Evolutionary conservation across 306 rosid species (phyloP).

Genomic region (Canavalia gladiata): DNA sequence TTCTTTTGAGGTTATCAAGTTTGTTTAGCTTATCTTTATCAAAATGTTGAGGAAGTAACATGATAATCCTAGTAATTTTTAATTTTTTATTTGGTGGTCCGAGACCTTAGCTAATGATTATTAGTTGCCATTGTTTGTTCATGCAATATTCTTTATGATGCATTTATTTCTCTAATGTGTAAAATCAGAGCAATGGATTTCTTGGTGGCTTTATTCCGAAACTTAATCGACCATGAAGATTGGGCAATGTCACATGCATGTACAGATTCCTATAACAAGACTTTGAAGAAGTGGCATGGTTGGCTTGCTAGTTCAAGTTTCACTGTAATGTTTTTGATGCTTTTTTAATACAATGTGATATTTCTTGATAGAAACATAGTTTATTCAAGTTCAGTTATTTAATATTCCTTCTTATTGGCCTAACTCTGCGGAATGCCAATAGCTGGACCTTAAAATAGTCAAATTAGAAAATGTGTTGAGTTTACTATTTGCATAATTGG

Average conservation of each 20-base stretch:
- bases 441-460: conserved; percentile 16
- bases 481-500: background rate
- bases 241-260: conserved; percentile 97
- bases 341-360: conserved; percentile 40
- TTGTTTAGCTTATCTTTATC: conserved; percentile 17
- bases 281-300: conserved; percentile 96
- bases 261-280: conserved; percentile 85
- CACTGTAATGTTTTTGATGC: conserved; percentile 70
- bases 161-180: conserved; percentile 32
- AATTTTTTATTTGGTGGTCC: conserved; percentile 8
- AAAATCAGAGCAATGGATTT: conserved; percentile 94
- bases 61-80: background rate
- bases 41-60: background rate
- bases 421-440: background rate
- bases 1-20: conserved; percentile 17
- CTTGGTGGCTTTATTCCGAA: conserved; percentile 85
- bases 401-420: conserved; percentile 21
- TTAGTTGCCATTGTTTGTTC: conserved; percentile 18
- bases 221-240: conserved; percentile 83
- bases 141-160: conserved; percentile 23
- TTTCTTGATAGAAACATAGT: conserved; percentile 22
- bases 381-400: background rate
- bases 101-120: conserved; percentile 14
- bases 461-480: conserved; percentile 16
- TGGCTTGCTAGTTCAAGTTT: conserved; percentile 98